Evolutionary conservation across 768 basidiomycete species (phyloP).

Genomic region (Trametes gibbosa): DNA sequence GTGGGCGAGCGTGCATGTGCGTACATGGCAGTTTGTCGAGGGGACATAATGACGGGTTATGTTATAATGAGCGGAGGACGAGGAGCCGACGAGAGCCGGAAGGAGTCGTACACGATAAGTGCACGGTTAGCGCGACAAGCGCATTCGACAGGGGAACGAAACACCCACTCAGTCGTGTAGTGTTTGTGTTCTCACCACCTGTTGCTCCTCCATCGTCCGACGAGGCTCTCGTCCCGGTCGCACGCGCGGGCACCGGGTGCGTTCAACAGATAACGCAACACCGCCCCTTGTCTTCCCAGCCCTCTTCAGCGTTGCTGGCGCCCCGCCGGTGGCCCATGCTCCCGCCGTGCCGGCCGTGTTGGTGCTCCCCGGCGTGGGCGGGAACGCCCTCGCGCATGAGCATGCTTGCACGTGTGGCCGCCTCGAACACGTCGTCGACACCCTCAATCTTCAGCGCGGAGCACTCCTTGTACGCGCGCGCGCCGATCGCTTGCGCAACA

Average conservation of each 20-base stretch:
- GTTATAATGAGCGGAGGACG: not conserved
- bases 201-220: not conserved
- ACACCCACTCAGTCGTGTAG: conserved; percentile 4
- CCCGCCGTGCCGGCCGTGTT: conserved; percentile 36
- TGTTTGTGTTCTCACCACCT: not conserved
- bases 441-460: conserved; percentile 87
- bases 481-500: conserved; percentile 82
- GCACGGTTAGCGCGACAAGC: not conserved
- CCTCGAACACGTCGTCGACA: conserved; percentile 97
- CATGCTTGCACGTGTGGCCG: conserved; percentile 95
- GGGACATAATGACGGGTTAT: not conserved
- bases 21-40: not conserved
- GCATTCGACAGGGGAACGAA: not conserved
- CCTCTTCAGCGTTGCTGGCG: conserved; percentile 25
- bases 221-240: not conserved
- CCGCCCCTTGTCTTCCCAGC: conserved; percentile 44
- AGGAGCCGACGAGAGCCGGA: not conserved
- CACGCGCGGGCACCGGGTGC: not conserved
- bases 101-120: not conserved
- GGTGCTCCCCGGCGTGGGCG: conserved; percentile 46
- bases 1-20: conserved; percentile 2
- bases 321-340: conserved; percentile 29
- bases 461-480: conserved; percentile 93
- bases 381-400: conserved; percentile 81
- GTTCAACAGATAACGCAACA: conserved; percentile 70